phyloP scores from a whole-genome alignment of 2,329 filamentous ascomycete species.

The Fusarium abutilonis region DNA sequence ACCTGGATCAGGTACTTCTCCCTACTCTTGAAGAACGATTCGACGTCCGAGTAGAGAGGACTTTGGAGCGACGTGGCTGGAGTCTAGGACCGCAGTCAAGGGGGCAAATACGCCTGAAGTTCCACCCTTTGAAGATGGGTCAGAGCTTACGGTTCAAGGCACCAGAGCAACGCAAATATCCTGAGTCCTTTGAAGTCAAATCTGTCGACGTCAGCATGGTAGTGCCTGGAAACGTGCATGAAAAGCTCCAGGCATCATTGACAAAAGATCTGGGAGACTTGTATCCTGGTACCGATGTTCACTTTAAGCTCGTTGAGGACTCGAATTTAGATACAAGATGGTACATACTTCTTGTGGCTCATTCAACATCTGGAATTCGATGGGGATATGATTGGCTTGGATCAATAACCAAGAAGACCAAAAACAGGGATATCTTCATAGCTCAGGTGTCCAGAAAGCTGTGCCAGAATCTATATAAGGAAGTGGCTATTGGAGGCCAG shows the following conservation, averaged over 20 bases:
- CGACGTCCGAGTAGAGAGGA: constrained; percentile 57
- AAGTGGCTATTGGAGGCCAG: constrained; percentile 56
- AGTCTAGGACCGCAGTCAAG: constrained; percentile 53
- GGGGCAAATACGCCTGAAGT: constrained; percentile 58
- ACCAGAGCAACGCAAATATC: constrained; percentile 34
- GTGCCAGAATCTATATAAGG: constrained; percentile 56
- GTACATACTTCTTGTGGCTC: constrained; percentile 67
- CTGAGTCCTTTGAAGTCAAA: constrained; percentile 51
- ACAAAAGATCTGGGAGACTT: constrained; percentile 51
- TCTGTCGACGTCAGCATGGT: constrained; percentile 63
- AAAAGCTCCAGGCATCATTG: constrained; percentile 54
- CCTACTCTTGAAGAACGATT: constrained; percentile 63
- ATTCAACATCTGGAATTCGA: constrained; percentile 55
- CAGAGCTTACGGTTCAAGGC: constrained; percentile 51
- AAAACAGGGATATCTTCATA: constrained; percentile 46
- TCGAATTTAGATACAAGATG: constrained; percentile 62
- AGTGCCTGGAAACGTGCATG: constrained; percentile 57
- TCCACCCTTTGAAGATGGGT: constrained; percentile 49
- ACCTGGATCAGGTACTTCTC: constrained; percentile 69
- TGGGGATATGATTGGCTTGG: constrained; percentile 61
- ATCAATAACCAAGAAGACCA: constrained; percentile 55
- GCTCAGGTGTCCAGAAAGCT: constrained; percentile 58
- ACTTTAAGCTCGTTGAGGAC: constrained; percentile 61
- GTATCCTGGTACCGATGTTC: constrained; percentile 57
- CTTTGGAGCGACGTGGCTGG: constrained; percentile 62